Percentiles rank a stretch among this genome's conserved stretches.
Evolutionary conservation across 2,329 filamentous ascomycete genomes (phyloP).

Genomic region (Polychaeton citri): DNA sequence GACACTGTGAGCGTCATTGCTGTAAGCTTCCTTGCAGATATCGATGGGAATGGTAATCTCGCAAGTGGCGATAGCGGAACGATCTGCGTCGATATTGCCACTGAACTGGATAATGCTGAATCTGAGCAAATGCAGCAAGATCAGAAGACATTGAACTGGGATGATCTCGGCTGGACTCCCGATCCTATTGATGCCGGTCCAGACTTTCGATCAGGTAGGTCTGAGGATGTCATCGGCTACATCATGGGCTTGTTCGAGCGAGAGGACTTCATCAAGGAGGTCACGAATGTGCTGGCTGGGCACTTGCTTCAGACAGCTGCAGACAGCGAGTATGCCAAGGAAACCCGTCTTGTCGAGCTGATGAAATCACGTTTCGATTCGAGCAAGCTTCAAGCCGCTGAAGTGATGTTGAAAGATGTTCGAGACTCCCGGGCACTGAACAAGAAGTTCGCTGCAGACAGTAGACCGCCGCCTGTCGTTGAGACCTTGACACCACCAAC

Average conservation of each 20-base stretch:
- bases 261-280: constrained; percentile 89
- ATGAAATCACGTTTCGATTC: constrained; percentile 85
- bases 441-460: constrained; percentile 17
- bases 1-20: constrained; percentile 70
- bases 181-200: constrained; percentile 86
- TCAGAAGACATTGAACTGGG: constrained; percentile 64
- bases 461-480: constrained; percentile 9
- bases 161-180: constrained; percentile 86
- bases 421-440: constrained; percentile 62
- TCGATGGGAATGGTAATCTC: constrained; percentile 30
- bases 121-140: constrained; percentile 33
- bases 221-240: constrained; percentile 82
- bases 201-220: constrained; percentile 76
- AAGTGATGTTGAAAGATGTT: constrained; percentile 95
- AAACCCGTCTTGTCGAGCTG: constrained; percentile 68
- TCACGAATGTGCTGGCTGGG: constrained; percentile 79
- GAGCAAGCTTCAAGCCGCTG: constrained; percentile 72
- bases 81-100: constrained; percentile 51
- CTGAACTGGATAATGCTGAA: constrained; percentile 47
- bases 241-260: constrained; percentile 78
- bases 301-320: constrained; percentile 43
- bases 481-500: constrained; percentile 11
- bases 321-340: constrained; percentile 56
- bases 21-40: constrained; percentile 54
- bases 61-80: constrained; percentile 32